These are phyloP conservation scores for Parietaria judaica DNA, from an alignment of 306 rosid species.

Conservation along the genomic window DNA sequence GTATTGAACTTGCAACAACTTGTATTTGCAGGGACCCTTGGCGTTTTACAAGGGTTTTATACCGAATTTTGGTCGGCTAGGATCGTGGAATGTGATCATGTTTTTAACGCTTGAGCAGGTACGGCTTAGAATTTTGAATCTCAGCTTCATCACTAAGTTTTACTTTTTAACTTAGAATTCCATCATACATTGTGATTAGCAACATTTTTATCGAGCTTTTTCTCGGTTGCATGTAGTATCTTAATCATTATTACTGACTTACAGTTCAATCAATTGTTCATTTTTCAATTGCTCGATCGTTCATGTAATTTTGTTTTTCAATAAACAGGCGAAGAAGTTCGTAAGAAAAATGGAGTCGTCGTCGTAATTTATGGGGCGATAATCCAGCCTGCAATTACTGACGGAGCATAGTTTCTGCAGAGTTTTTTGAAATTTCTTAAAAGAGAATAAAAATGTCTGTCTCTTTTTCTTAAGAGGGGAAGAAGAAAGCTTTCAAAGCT, in stretches of 20 bases:
- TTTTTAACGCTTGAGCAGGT: conserved; percentile 96
- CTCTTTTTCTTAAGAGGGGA: conserved; percentile 16
- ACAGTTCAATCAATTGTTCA: background rate
- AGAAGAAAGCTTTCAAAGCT: background rate
- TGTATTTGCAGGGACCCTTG: conserved; percentile 72
- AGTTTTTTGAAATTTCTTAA: conserved; percentile 9
- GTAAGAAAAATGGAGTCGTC: conserved; percentile 57
- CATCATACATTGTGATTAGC: background rate
- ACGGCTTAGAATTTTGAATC: conserved; percentile 8
- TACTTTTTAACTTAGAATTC: background rate
- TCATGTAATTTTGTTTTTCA: background rate
- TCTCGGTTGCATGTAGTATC: background rate
- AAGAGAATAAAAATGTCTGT: conserved; percentile 27
- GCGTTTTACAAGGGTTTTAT: conserved; percentile 95
- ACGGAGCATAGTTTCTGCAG: conserved; percentile 14
- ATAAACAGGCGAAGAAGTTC: conserved; percentile 58
- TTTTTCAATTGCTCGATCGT: conserved; percentile 14
- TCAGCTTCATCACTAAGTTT: background rate
- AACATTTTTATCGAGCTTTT: background rate
- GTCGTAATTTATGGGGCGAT: conserved; percentile 30
- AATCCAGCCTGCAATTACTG: conserved; percentile 7
- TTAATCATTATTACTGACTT: background rate
- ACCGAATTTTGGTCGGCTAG: conserved; percentile 87
- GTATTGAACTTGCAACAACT: conserved; percentile 8
- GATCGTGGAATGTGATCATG: conserved; percentile 99